These are phyloP conservation scores for Colletotrichum sp. DNA, from an alignment of 2,329 filamentous ascomycete genomes.

Conservation along the genomic window DNA sequence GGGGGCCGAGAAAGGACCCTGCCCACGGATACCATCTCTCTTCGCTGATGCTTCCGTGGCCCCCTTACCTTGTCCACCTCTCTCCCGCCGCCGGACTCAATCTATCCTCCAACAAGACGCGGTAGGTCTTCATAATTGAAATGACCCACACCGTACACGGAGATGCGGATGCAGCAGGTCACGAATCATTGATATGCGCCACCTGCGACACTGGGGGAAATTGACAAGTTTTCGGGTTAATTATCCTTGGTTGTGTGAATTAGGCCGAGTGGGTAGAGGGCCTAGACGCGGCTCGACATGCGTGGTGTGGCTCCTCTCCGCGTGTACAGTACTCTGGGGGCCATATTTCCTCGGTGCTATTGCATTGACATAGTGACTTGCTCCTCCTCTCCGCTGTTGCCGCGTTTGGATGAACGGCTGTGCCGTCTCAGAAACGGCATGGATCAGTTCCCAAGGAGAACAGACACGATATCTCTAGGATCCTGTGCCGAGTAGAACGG, in stretches of 20 bases:
- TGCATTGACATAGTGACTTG: slow-evolving; percentile 4
- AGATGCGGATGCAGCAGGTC: not conserved
- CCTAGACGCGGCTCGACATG: not conserved
- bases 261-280: not conserved
- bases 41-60: not conserved
- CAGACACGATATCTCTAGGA: not conserved
- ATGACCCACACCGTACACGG: not conserved
- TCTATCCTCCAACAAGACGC: not conserved
- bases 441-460: not conserved
- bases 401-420: slow-evolving; percentile 18
- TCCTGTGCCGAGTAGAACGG: not conserved
- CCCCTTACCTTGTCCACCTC: not conserved
- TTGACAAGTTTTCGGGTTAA: slow-evolving; percentile 6
- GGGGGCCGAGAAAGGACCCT: not conserved
- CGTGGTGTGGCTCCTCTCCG: not conserved
- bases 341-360: not conserved
- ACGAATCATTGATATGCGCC: slow-evolving; percentile 6
- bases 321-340: not conserved
- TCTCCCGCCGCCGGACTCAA: not conserved
- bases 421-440: slow-evolving; percentile 5
- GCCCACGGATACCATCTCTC: not conserved
- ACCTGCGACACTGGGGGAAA: slow-evolving; percentile 3
- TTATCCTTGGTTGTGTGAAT: not conserved
- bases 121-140: not conserved
- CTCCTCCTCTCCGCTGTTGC: slow-evolving; percentile 1